Evolutionary conservation across 1,284 basidiomycete genomes (phyloP), one percentile per base, ranked within the genome.

Genomic region (Caloboletus firmus): DNA sequence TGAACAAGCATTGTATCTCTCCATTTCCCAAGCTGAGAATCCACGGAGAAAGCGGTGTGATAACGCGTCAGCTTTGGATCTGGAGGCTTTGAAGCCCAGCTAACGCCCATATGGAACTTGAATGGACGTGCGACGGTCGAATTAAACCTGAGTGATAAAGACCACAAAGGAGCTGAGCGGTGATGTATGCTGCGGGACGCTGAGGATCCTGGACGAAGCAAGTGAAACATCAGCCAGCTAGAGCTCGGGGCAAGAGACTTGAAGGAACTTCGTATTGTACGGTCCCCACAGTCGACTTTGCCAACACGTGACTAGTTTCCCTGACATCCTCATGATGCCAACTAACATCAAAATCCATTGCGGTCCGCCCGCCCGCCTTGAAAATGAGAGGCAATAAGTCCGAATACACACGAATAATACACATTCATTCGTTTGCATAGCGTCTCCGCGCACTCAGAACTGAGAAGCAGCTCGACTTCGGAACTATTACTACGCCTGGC

Each of bases 1-100:
- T 73, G 74, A 35, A 74, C 70, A 32, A 87, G 79, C 65, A 75
- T 83, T 51, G 74, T 75, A 63, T 91, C 84, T 49, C 87, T 77
- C 91, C 91, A 93, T 46, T 71, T 68, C 2, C 86, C 88, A 55
- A 93, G 80, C n/a, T 79, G 74, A 48, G 81, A 83, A 46, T 87
- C 79, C 0, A 76, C 59, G 0, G 83, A 74, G 62, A 92, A 91
- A 0, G 87, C 84, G 12, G 79, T 72, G 58, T 78, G 67, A 52
- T 62, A 64, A 45, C 71, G 72, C 32, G 67, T 67, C 18, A 59
- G 54, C 52, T 73, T 69, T 28, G 77, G 75, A 52, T 81, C 75
- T 22, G 76, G 72, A 11, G 84, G 82, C 68, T 93, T 93, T 39
- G 86, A 85, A 39, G 86, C 85, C 82, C 90, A 93, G 66, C 89